Evolutionary conservation across 257 asterid genomes (phyloP).

Genomic region (Petrea volubilis): DNA sequence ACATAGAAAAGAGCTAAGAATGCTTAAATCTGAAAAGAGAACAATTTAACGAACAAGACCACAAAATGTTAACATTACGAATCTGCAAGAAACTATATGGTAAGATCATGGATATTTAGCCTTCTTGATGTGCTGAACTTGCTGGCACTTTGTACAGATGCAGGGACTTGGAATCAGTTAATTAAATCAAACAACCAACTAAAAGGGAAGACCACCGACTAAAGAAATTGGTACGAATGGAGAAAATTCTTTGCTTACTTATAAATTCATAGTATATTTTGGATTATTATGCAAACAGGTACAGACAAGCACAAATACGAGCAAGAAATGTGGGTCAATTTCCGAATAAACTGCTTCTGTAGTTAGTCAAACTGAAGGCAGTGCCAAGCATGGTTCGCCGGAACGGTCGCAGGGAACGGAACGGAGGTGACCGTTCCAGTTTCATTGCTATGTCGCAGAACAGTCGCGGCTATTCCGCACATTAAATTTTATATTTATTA

Average conservation of each 20-base stretch:
- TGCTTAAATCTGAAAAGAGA: not conserved
- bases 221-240: not conserved
- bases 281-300: constrained; percentile 20
- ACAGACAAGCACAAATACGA: constrained; percentile 59
- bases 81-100: not conserved
- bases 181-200: not conserved
- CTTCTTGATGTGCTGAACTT: constrained; percentile 9
- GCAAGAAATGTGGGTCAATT: constrained; percentile 97
- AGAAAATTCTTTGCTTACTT: not conserved
- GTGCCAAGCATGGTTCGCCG: no score
- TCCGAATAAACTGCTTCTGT: constrained; percentile 95
- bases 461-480: no score
- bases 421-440: no score
- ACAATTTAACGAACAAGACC: constrained; percentile 3
- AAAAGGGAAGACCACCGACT: constrained; percentile 1
- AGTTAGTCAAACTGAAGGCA: constrained; percentile 81
- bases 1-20: not conserved
- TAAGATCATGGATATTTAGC: not conserved
- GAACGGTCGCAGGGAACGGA: no score
- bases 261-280: not conserved
- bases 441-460: no score
- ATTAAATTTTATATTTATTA: no score
- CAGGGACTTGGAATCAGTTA: constrained; percentile 13
- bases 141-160: not conserved
- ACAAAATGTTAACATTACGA: not conserved